These are phyloP conservation scores for Saccharomyces paradoxus DNA, from an alignment of 805 yeast genomes.

Conservation along the genomic window DNA sequence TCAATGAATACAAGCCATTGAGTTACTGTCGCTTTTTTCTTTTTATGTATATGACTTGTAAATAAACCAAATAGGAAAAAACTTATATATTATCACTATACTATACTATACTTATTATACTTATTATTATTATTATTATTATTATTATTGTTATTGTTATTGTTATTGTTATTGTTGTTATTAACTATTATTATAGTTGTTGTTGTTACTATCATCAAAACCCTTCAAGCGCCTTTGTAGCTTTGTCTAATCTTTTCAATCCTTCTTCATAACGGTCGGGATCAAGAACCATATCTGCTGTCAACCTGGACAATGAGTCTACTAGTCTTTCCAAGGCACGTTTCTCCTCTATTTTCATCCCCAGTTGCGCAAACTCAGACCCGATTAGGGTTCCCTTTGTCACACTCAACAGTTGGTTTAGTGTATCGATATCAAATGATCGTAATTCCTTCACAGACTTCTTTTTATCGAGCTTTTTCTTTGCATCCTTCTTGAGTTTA, in stretches of 20 bases:
- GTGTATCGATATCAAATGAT: conserved; percentile 28
- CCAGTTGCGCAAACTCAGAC: conserved; percentile 63
- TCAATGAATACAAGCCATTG: conserved; percentile 1
- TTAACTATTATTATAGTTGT: neutral
- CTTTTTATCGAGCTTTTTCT: conserved; percentile 1
- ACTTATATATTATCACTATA: neutral
- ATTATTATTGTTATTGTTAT: neutral
- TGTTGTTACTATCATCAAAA: conserved; percentile 30
- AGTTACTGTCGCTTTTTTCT: neutral
- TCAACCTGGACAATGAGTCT: conserved; percentile 74
- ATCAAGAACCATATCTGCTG: conserved; percentile 86
- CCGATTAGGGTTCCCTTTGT: conserved; percentile 38
- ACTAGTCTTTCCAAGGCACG: conserved; percentile 76
- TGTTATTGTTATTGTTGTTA: conserved; percentile 4
- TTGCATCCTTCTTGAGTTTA: neutral
- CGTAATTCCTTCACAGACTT: conserved; percentile 4
- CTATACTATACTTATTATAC: neutral
- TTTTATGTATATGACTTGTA: neutral
- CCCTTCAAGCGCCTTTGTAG: conserved; percentile 82
- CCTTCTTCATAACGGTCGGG: conserved; percentile 76
- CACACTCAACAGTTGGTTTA: conserved; percentile 32
- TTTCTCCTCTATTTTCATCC: conserved; percentile 68
- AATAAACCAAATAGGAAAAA: neutral
- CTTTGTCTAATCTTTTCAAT: conserved; percentile 66
- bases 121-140: conserved; percentile 3